Evolutionary conservation across 225 moss, liverwort and hornwort genomes (phyloP).

Genomic region (Physcomitrium patens): DNA sequence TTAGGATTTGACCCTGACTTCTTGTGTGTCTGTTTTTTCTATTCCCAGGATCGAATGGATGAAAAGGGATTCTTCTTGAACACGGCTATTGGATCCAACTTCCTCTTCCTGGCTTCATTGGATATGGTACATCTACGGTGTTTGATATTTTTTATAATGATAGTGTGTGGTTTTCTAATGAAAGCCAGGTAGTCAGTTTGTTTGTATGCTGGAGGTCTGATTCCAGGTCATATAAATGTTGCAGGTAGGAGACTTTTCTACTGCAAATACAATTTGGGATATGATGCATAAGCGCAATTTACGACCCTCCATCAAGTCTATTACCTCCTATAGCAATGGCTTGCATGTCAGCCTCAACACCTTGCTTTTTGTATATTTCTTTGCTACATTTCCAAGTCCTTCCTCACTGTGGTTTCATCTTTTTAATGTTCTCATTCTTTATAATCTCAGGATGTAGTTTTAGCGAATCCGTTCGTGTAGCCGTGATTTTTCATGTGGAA

Average conservation of each 20-base stretch:
- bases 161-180: background rate
- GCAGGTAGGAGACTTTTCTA: constrained; percentile 41
- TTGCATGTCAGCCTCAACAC: constrained; percentile 32
- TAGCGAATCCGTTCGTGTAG: too few relatives aligned
- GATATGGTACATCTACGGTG: constrained; percentile 29
- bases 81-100: constrained; percentile 37
- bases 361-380: background rate
- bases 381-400: background rate
- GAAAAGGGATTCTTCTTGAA: constrained; percentile 47
- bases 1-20: background rate
- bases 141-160: background rate
- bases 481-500: background rate
- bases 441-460: background rate
- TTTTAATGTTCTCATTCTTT: background rate
- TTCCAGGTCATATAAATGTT: constrained; percentile 13
- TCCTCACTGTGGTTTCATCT: background rate
- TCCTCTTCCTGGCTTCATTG: constrained; percentile 38
- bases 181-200: constrained; percentile 9
- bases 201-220: constrained; percentile 18
- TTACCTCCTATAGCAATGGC: constrained; percentile 21
- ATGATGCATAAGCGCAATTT: constrained; percentile 39
- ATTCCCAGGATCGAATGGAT: constrained; percentile 42
- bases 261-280: constrained; percentile 46
- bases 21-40: background rate
- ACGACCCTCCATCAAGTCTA: constrained; percentile 32